Evolutionary conservation across 495 filamentous ascomycete species (phyloP), one percentile per base, ranked within the genome.

Genomic region (Podospora comata): DNA sequence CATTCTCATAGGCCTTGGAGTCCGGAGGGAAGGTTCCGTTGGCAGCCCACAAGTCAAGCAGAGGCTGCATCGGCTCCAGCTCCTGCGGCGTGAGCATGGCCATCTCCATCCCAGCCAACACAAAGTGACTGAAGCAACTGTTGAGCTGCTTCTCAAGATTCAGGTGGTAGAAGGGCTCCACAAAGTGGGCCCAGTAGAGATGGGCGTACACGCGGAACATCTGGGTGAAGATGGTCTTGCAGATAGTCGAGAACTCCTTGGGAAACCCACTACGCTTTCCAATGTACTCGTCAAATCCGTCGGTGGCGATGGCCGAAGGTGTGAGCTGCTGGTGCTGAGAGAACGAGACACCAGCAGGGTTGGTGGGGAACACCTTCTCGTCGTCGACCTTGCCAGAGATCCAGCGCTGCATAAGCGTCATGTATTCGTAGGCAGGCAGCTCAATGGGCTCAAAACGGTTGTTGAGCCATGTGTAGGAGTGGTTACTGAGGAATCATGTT

Each of bases 191-290:
- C 83, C 92, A 92, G 82, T 94, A 94, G 30, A 94, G 84, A 80
- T 97, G 94, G 44, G 92, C 90, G 72, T 97, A 97, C 77, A 94
- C 92, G 53, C 94, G 92, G 85, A 97, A 95, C 90, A 97, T 97
- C 80, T 97, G 94, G 70, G 93, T 89, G 85, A 94, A 96, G 73
- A 96, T 94, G 68, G 89, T 92, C 79, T 92, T 89, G 81, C 91
- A 91, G 71, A 96, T 92, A 70, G 89, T 86, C 73, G 93, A 86
- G 77, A 96, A 96, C 27, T 89, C 89, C 72, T 89, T 87, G 16
- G 93, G 94, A 78, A 97, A 97, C 20, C 93, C 92, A 70, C 90
- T 92, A 48, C 88, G 85, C 80, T 94, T 94, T 69, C 94, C 94
- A 65, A 96, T 81, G 92, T 92, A 97, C 63, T 86, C 81, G 27